Evolutionary conservation across 2,329 filamentous ascomycete species (phyloP).

Genomic region (Ophiostoma sp.): DNA sequence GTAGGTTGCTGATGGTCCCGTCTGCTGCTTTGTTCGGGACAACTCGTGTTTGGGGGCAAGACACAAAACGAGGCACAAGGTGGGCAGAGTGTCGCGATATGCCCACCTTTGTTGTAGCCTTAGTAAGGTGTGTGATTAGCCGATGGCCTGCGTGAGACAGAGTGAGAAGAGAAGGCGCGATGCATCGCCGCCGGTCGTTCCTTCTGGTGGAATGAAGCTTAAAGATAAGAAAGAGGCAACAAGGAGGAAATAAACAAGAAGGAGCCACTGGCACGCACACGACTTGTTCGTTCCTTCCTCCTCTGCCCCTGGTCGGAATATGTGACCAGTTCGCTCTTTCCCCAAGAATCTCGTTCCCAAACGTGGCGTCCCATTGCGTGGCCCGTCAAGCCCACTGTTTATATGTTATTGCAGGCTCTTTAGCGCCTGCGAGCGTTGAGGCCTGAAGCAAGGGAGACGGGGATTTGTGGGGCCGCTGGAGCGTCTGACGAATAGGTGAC

Average conservation of each 20-base stretch:
- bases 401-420: not conserved
- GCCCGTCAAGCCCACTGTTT: not conserved
- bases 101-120: not conserved
- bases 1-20: too few relatives aligned
- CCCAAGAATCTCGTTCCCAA: not conserved
- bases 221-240: too few relatives aligned
- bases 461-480: not conserved
- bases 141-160: not conserved
- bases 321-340: not conserved
- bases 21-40: not conserved
- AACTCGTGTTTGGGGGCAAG: not conserved
- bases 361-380: slow-evolving; percentile 3
- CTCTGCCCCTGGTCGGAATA: not conserved
- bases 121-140: not conserved
- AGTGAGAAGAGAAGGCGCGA: not conserved
- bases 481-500: not conserved
- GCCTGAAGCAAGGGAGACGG: not conserved
- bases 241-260: too few relatives aligned
- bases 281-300: not conserved
- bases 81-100: not conserved
- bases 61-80: not conserved
- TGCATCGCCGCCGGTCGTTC: not conserved
- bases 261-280: not conserved
- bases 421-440: not conserved
- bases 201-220: not conserved